Evolutionary conservation across 2,329 filamentous ascomycete species (phyloP), one percentile per base, ranked within the genome.

Genomic region (Aspergillus fischeri): DNA sequence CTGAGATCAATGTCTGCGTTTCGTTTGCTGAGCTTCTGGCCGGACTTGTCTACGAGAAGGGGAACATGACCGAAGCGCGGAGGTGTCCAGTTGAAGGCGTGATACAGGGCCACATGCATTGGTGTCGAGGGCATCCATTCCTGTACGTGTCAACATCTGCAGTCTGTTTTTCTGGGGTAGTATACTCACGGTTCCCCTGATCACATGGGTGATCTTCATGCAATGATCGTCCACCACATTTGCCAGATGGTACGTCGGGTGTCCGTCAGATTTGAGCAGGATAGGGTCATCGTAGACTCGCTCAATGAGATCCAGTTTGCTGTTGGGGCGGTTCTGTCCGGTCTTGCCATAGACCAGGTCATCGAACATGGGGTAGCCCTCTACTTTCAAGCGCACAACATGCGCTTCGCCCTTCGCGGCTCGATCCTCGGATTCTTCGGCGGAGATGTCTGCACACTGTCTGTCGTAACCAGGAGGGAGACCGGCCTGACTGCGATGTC

Each of bases 81-180:
- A 1, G 86, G 80, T 28, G 81, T 70, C 90, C 90, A 94, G 4
- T 84, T 82, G 68, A 94, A 89, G 2, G 89, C 89, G 51, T 89
- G 75, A 70, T 94, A 94, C n/a, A 94, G 72, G 38, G 82, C 82
- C 56, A 88, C 77, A 70, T 90, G 87, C 70, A 89, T 90, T 0
- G 92, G 92, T 0, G 94, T 97, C 0, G 92, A 96, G 35, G 93
- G 86, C 77, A 99, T 89, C 94, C 94, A 99, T 83, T 99, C 94
- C 81, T 90, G 53, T 54, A 32, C 25, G 29, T 5, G 17, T 60
- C 41, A 56, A 55, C 52, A 47, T 47, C 10, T 14, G 21, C 4
- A 14, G 10, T 47, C 7, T 11, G 24, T 14, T 25, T 14, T 14
- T 2, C 24, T 11, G 35, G 51, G 27, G 2, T 21, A 53, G 28